Evolutionary conservation across 352 stramenopile genomes (phyloP), one percentile per base, ranked within the genome.

Genomic region (Blastocystis sp.): DNA sequence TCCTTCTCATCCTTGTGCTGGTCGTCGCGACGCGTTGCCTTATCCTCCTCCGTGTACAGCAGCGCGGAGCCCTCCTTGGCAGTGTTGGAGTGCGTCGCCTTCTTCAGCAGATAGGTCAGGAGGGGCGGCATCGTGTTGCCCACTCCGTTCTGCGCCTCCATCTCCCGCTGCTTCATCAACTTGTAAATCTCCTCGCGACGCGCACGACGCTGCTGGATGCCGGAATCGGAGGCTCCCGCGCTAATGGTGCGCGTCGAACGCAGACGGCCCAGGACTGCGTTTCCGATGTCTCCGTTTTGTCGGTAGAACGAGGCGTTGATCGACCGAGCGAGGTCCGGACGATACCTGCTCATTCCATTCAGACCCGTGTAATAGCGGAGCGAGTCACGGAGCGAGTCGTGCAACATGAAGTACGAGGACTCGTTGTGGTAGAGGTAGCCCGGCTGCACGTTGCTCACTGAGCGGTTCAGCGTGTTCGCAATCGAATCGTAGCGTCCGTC

Each of bases 71-170:
- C 51, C 32, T 61, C 48, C 46, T 81, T 81, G 8, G 16, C 32
- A 4, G 32, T 27, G 32, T 42, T 24, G 8, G 27, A 6, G 36
- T 81, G 69, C 6, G 24, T 81, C 1, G 49, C 49, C 48, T 81
- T 81, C 69, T 81, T 81, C 32, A 54, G 27, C 7, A 81, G 42
- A 46, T 81, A 81, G 21, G 27, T 81, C n/a, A 81, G 48, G 21
- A 81, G 46, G 1, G 49, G 44, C 16, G 69, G 69, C 24, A 63
- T 11, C 24, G 44, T 49, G 24, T 64, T 27, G 8, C 49, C 14
- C 27, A 44, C n/a, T n/a, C 24, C 27, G 14, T 64, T 54, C 69
- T 64, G 27, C 36, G 56, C 69, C 29, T 81, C 69, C 51, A 46
- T 54, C 69, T 63, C 29, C 27, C 29, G 69, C 48, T 57, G 46